Conservation (phyloP, 2,329 filamentous ascomycete species). For the Sarocladiaceae sp. region DNA sequence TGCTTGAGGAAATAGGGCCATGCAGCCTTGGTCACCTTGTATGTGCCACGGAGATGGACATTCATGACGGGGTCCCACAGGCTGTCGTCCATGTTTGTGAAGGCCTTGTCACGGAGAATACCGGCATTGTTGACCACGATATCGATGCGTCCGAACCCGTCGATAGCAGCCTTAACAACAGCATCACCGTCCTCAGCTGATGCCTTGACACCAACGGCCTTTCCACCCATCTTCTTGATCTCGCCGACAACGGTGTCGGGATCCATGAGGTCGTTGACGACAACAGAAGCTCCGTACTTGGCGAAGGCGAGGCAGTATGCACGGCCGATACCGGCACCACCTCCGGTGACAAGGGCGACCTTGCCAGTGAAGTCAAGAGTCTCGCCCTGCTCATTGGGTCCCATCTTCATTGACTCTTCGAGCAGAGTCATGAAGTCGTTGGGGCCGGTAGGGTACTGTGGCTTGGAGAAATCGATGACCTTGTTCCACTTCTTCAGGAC, state of each 20-base stretch:
- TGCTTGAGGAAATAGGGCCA: constrained; percentile 98
- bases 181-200: constrained; percentile 89
- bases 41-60: constrained; percentile 90
- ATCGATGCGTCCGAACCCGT: constrained; percentile 88
- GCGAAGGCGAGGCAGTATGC: constrained; percentile 86
- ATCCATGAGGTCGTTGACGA: constrained; percentile 94
- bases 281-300: constrained; percentile 76
- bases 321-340: constrained; percentile 85
- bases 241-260: constrained; percentile 88
- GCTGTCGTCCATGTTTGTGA: constrained; percentile 93
- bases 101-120: constrained; percentile 96
- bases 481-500: constrained; percentile 87
- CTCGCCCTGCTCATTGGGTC: constrained; percentile 66
- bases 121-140: constrained; percentile 98
- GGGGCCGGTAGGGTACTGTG: constrained; percentile 77
- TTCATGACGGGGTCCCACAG: constrained; percentile 90
- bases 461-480: constrained; percentile 76
- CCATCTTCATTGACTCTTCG: constrained; percentile 76
- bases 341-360: constrained; percentile 83
- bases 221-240: constrained; percentile 84
- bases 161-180: constrained; percentile 89
- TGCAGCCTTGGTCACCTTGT: constrained; percentile 94
- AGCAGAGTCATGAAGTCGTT: constrained; percentile 86
- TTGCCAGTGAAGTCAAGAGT: constrained; percentile 78
- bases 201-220: constrained; percentile 89